Evolutionary conservation across 192 early-diverging fungal species (phyloP), one percentile per base, ranked within the genome.

Genomic region (Linnemannia schmuckeri): DNA sequence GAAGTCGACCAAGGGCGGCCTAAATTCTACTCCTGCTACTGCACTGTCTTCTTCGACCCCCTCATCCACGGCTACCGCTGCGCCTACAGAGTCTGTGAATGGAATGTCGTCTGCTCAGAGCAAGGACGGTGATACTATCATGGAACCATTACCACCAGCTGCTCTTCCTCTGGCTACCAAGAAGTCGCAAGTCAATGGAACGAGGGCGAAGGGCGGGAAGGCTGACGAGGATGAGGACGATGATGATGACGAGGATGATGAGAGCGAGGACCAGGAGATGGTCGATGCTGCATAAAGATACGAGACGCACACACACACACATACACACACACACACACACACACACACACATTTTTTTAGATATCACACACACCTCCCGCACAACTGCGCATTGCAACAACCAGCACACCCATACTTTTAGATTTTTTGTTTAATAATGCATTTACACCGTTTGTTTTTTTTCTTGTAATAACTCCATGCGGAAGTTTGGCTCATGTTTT

Each of bases 211-310:
- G 33, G 46, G 49, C 15, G 68, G 66, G 17, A 44, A 78, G 68
- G 46, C 33, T 8, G 75, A 47, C 54, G 78, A 80, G 30, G 82
- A 74, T 18, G 82, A 84, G 20, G 82, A 84, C 8, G 78, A 66
- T 6, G 83, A 85, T 27, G 83, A 80, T 6, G 79, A 80, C 10
- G 79, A 81, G 6, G 82, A 74, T 18, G 81, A 73, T 8, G 82
- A 82, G 15, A 49, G 40, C 9, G 82, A 83, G 49, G 84, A 86
- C 57, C 76, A 85, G 44, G 83, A 85, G 55, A 85, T 85, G 83
- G 35, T 55, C 1, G 83, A 85, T 70, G 78, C 55, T 33, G 17
- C 38, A n/a, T 66, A 66, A 30, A 47, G 30, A 41, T 42, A 15
- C 27, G 13, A 30, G 22, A 75, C 10, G 30, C 73, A 15, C 61